Conservation (phyloP, 257 asterid genomes). For the Haberlea rhodopensis region DNA sequence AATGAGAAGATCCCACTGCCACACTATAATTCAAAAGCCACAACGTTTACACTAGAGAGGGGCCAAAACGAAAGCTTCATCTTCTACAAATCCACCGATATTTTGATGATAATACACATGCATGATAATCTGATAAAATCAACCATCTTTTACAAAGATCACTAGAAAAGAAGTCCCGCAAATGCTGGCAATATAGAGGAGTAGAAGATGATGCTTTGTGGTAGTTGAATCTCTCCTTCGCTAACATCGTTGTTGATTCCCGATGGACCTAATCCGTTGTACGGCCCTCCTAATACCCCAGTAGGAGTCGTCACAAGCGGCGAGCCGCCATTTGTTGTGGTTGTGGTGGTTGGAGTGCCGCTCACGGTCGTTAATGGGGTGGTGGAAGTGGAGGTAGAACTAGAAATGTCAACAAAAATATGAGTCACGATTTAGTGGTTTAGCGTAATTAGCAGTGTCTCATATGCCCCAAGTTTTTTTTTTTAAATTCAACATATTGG, state of each 20-base stretch:
- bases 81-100: no score
- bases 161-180: slow-evolving; percentile 11
- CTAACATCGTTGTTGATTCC: slow-evolving; percentile 53
- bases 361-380: not conserved
- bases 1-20: no score
- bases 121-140: not conserved
- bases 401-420: slow-evolving; percentile 4
- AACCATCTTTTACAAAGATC: no score
- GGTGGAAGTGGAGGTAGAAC: slow-evolving; percentile 26
- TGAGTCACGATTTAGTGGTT: no score
- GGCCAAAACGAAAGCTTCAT: not conserved
- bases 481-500: no score
- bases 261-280: no score
- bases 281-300: slow-evolving; percentile 57
- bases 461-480: no score
- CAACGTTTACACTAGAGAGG: no score
- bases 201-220: slow-evolving; percentile 18
- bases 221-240: slow-evolving; percentile 31
- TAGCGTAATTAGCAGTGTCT: no score
- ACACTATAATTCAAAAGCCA: no score
- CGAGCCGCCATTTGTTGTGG: slow-evolving; percentile 34
- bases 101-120: not conserved
- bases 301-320: slow-evolving; percentile 50
- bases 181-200: slow-evolving; percentile 24
- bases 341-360: slow-evolving; percentile 30